phyloP scores from a whole-genome alignment of 257 asterid genomes.

The Solanum ossicruentum region DNA sequence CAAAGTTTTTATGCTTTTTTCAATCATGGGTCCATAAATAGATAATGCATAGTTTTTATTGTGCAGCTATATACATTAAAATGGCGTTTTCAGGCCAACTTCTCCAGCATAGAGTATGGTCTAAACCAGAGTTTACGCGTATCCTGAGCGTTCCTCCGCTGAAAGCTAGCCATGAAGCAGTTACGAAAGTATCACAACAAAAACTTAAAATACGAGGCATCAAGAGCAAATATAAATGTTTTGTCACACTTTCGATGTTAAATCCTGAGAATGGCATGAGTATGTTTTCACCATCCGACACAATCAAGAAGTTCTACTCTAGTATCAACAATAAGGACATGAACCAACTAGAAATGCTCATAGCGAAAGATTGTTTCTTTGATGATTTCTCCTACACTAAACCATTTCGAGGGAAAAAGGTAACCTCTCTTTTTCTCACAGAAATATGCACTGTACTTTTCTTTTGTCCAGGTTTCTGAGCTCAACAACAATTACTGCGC shows the following conservation, averaged over 20 bases:
- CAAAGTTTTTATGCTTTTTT: not conserved
- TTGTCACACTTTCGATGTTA: constrained; percentile 7
- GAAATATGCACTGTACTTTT: not conserved
- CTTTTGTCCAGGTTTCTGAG: not conserved
- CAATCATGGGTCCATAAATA: not conserved
- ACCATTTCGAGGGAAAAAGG: constrained; percentile 65
- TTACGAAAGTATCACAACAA: not conserved
- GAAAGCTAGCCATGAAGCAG: not conserved
- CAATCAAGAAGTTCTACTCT: constrained; percentile 37
- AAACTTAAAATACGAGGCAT: not conserved
- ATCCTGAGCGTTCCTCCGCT: not conserved
- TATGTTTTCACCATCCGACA: constrained; percentile 27
- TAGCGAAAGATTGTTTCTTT: constrained; percentile 46
- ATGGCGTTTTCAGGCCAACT: constrained; percentile 2
- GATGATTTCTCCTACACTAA: constrained; percentile 46
- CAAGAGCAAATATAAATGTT: constrained; percentile 2
- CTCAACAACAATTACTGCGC: not conserved
- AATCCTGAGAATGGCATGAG: not conserved
- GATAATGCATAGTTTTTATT: not conserved
- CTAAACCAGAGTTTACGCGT: not conserved
- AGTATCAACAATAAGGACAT: constrained; percentile 46
- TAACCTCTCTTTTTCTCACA: not conserved
- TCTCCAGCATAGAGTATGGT: not conserved
- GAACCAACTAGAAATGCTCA: constrained; percentile 20
- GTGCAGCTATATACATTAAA: not conserved